Evolutionary conservation across 345 rosid genomes (phyloP).

Genomic region (Diplotaxis tenuifolia): DNA sequence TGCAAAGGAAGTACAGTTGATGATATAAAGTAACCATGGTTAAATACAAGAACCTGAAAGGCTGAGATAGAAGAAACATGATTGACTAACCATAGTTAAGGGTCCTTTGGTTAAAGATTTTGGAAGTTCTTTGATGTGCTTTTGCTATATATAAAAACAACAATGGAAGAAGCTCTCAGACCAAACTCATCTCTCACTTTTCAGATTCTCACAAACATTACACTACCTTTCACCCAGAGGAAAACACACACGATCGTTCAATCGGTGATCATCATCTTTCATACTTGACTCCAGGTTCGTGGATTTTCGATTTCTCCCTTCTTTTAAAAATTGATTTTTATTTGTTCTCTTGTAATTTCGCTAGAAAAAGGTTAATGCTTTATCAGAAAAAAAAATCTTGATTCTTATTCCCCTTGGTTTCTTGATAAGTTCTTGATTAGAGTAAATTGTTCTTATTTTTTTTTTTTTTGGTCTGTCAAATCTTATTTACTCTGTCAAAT

Average conservation of each 20-base stretch:
- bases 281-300: constrained; percentile 16
- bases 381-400: no score
- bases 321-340: background rate
- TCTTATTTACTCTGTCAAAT: no score
- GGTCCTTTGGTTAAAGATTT: constrained; percentile 22
- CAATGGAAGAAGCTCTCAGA: background rate
- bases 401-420: no score
- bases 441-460: no score
- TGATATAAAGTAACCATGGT: constrained; percentile 77
- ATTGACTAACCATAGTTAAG: constrained; percentile 53
- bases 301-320: background rate
- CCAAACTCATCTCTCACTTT: constrained; percentile 14
- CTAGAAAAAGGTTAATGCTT: no score
- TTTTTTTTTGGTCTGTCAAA: no score
- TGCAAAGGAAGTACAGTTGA: constrained; percentile 26
- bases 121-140: constrained; percentile 20
- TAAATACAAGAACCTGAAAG: constrained; percentile 18
- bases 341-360: no score
- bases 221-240: background rate
- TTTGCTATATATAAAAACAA: constrained; percentile 23
- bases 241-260: background rate
- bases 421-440: no score
- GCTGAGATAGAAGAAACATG: constrained; percentile 30
- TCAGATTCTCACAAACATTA: constrained; percentile 24
- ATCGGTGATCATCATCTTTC: constrained; percentile 10